Evolutionary conservation across 768 basidiomycete genomes (phyloP), one percentile per base, ranked within the genome.

Genomic region (Mrakia gelida): DNA sequence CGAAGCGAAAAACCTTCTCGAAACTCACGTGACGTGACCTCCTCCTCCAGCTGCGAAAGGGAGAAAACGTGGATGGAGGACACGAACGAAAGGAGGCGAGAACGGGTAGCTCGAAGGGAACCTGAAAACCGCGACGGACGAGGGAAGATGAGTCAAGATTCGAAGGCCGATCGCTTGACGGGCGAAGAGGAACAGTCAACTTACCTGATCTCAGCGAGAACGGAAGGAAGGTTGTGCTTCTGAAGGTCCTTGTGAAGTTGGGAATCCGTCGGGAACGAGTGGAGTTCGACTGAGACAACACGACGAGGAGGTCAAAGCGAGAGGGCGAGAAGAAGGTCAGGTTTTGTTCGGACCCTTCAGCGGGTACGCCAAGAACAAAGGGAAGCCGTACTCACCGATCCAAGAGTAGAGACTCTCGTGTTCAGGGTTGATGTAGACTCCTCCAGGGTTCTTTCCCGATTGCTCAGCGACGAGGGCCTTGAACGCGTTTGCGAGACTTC

Each of bases 61-160:
- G 52, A 91, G 82, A 84, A 92, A 91, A 34, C 91, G 87, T 0
- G 92, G 92, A 34, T 89, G 89, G 32, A 92, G 87, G 45, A 92
- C 89, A 76, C 91, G 88, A 84, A 92, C 91, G 85, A 91, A 92
- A 0, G 92, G 92, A 0, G 91, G 92, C 13, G 88, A 86, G 80
- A 89, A 87, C 0, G 91, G 91, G 82, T 89, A 92, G 26, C 85
- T 86, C 0, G 88, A 86, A 11, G 90, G 90, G 81, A 91, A 75
- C 34, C 15, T 34, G 62, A 65, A 34, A 9, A 38, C 11, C 26
- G 59, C 23, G 26, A 59, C 59, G 23, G 8, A 18, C 49, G 18
- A 52, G 30, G 30, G 26, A 65, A 7, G 32, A 32, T 62, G 10
- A n/a, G 30, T 65, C 30, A 16, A 21, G 30, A 21, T 30, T 21